Evolutionary conservation across 805 yeast species (phyloP).

Genomic region (Kuraishia floccosa): DNA sequence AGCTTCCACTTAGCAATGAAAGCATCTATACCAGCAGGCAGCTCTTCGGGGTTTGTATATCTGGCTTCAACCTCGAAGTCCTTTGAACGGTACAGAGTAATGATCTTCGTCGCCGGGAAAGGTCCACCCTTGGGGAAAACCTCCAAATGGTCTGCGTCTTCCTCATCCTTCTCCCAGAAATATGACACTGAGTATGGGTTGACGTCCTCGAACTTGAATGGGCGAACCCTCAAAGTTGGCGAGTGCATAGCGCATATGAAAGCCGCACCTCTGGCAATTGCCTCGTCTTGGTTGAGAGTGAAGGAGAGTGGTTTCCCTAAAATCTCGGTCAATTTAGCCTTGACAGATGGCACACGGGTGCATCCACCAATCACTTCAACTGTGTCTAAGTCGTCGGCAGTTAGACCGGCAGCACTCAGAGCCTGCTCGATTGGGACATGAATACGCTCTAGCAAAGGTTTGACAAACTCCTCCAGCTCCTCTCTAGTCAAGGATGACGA

Average conservation of each 20-base stretch:
- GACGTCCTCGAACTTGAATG: conserved; percentile 94
- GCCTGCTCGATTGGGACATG: conserved; percentile 74
- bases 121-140: conserved; percentile 92
- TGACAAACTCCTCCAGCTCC: conserved; percentile 81
- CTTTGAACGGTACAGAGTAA: conserved; percentile 84
- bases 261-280: conserved; percentile 98
- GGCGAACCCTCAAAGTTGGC: conserved; percentile 97
- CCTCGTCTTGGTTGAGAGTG: conserved; percentile 98
- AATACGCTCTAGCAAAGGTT: conserved; percentile 72
- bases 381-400: conserved; percentile 68
- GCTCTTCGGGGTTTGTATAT: conserved; percentile 63
- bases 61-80: conserved; percentile 82
- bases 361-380: conserved; percentile 97
- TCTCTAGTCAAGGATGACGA: conserved; percentile 82
- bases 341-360: conserved; percentile 92
- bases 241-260: conserved; percentile 98
- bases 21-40: conserved; percentile 60
- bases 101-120: conserved; percentile 92
- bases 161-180: conserved; percentile 90
- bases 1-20: conserved; percentile 77
- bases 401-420: conserved; percentile 65
- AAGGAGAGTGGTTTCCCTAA: conserved; percentile 82
- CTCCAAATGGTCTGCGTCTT: conserved; percentile 85
- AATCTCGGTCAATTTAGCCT: conserved; percentile 66
- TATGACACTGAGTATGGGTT: conserved; percentile 89